Evolutionary conservation across 768 basidiomycete genomes (phyloP).

Genomic region (Serendipita indica): DNA sequence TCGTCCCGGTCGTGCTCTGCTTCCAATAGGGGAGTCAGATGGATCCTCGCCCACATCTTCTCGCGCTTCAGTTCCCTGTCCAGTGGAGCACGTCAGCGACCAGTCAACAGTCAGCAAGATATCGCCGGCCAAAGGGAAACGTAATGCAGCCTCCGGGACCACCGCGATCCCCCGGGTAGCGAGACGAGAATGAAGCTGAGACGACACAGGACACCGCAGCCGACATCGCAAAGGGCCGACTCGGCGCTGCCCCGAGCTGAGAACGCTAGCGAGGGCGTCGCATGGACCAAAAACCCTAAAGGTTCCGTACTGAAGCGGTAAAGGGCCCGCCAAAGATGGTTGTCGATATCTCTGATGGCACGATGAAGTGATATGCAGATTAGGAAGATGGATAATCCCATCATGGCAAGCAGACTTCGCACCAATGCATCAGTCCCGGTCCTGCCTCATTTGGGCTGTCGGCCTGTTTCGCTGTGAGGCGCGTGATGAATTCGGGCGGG

Average conservation of each 20-base stretch:
- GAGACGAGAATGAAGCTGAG: too few species aligned
- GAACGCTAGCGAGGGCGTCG: not conserved
- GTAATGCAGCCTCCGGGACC: too few species aligned
- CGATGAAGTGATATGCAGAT: too few species aligned
- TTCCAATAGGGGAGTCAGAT: constrained; percentile 79
- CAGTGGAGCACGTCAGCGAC: constrained; percentile 10
- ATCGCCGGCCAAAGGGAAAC: not conserved
- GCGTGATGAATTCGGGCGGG: not conserved
- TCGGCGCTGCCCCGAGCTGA: constrained; percentile 1
- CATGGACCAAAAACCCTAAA: too few species aligned
- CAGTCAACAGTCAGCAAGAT: not conserved
- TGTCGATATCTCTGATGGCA: too few species aligned
- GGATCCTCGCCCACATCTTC: constrained; percentile 88
- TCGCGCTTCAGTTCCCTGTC: constrained; percentile 84
- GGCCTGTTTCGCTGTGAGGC: constrained; percentile 1
- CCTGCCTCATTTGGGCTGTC: not conserved
- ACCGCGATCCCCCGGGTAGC: too few species aligned
- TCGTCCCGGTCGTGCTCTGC: constrained; percentile 89
- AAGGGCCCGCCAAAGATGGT: too few species aligned
- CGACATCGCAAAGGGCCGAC: not conserved
- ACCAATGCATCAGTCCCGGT: not conserved
- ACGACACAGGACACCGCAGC: not conserved
- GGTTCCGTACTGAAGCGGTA: too few species aligned
- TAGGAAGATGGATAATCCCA: too few species aligned
- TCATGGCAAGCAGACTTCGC: not conserved